Percentiles rank a stretch among this genome's conserved stretches.
phyloP scores from a whole-genome alignment of 2,329 filamentous ascomycete species.

The Ascosphaera apis region DNA sequence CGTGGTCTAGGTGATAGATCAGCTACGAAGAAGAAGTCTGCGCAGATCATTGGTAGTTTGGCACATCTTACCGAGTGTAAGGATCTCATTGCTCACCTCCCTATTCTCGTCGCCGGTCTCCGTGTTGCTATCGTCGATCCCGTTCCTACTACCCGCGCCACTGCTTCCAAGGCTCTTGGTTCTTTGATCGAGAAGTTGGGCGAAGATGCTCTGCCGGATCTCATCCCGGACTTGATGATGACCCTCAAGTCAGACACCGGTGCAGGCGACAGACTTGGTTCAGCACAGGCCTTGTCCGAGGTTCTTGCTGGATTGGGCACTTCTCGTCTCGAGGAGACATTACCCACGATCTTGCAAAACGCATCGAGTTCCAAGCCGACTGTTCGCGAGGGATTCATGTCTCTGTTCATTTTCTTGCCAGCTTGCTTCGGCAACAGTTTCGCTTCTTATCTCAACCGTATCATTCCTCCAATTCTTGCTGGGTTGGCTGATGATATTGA shows the following conservation, averaged over 20 bases:
- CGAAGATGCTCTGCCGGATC: slow-evolving; percentile 86
- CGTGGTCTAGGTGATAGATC: slow-evolving; percentile 79
- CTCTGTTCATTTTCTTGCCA: slow-evolving; percentile 93
- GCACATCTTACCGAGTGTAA: slow-evolving; percentile 93
- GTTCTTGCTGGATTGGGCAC: slow-evolving; percentile 90
- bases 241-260: slow-evolving; percentile 94
- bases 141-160: slow-evolving; percentile 86
- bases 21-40: slow-evolving; percentile 83
- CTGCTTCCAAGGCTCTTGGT: slow-evolving; percentile 82
- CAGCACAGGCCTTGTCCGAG: slow-evolving; percentile 86
- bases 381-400: slow-evolving; percentile 97
- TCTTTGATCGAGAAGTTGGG: slow-evolving; percentile 96
- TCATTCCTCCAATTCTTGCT: slow-evolving; percentile 84
- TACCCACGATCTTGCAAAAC: slow-evolving; percentile 91
- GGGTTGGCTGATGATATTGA: slow-evolving; percentile 92
- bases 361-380: slow-evolving; percentile 74
- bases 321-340: slow-evolving; percentile 72
- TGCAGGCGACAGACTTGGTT: slow-evolving; percentile 85
- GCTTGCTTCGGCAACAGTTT: slow-evolving; percentile 99
- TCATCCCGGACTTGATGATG: slow-evolving; percentile 92
- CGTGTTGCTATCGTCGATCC: slow-evolving; percentile 81
- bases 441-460: slow-evolving; percentile 78
- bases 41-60: slow-evolving; percentile 92
- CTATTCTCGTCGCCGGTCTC: slow-evolving; percentile 74
- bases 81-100: slow-evolving; percentile 74